Evolutionary conservation across 345 rosid species (phyloP).

Genomic region (Gossypium australe): DNA sequence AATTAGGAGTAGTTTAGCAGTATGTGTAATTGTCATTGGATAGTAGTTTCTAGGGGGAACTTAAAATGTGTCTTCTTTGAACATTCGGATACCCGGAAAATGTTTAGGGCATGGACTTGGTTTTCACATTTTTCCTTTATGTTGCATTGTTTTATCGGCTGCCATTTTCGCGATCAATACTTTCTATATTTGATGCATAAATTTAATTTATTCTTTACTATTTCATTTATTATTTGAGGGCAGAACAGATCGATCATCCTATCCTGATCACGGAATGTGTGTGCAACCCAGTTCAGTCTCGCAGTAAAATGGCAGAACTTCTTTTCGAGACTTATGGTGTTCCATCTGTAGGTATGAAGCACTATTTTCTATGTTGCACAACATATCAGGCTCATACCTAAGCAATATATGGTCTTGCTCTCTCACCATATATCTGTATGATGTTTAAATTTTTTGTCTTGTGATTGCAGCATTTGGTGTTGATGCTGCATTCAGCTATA

Average conservation of each 20-base stretch:
- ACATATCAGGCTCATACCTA: not conserved
- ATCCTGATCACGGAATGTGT: constrained; percentile 87
- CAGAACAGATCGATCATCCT: constrained; percentile 91
- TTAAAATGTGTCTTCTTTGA: not conserved
- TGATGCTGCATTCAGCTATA: constrained; percentile 96
- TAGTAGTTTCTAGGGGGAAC: not conserved
- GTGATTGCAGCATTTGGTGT: constrained; percentile 74
- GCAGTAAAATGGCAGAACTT: constrained; percentile 97
- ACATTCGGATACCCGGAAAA: not conserved
- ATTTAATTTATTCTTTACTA: constrained; percentile 19
- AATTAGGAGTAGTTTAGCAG: not conserved
- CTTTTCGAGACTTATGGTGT: constrained; percentile 95
- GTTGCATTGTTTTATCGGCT: not conserved
- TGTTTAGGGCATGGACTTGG: not conserved
- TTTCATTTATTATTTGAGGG: constrained; percentile 42
- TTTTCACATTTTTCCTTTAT: constrained; percentile 2
- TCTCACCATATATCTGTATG: not conserved
- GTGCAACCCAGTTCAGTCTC: constrained; percentile 91
- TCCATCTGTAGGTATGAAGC: constrained; percentile 77
- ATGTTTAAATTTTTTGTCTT: constrained; percentile 9
- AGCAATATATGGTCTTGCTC: not conserved
- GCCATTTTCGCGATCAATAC: not conserved
- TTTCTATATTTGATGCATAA: not conserved
- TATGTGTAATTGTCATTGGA: not conserved
- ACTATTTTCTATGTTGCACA: not conserved